phyloP scores from a whole-genome alignment of 306 rosid genomes.

The Cucumis sativus region Cucumber_9930_V3 NC_026655.2:232001-232500 shows the following conservation, averaged over 20 bases:
- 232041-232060: neutral
- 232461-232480: constrained; percentile 89
- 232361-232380: neutral
- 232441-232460: constrained; percentile 76
- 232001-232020: constrained; percentile 69
- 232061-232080: neutral
- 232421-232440: constrained; percentile 73
- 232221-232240: constrained; percentile 65
- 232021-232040: constrained; percentile 57
- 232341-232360: neutral
- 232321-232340: neutral
- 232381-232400: neutral
- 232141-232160: neutral
- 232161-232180: neutral
- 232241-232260: constrained; percentile 51
- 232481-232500: constrained; percentile 68
- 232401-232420: constrained; percentile 73
- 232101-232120: neutral
- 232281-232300: neutral
- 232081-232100: neutral
- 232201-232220: constrained; percentile 84
- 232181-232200: constrained; percentile 41
- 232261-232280: neutral
- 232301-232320: neutral
- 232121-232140: neutral